Base-by-base conservation (phyloP, 805 yeast genomes). In the Candida vaughaniae region DNA sequence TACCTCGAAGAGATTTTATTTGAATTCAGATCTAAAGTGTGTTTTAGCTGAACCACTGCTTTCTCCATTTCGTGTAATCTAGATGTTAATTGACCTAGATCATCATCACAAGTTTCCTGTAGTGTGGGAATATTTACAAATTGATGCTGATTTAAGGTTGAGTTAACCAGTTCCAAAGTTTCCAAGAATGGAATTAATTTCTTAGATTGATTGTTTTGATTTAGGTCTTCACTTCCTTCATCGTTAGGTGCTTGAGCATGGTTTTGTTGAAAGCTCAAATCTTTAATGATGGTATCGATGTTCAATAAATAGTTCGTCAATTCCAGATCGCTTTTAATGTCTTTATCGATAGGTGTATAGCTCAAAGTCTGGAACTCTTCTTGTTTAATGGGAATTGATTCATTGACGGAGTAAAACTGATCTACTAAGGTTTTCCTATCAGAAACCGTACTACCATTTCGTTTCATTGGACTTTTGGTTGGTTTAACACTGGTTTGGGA, bases 371-470 rank as follows among this genome's bases (percentile, higher is more conserved):
- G 17, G 8, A 38, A 16, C 16, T 36, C 38, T 12, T 45, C 33
- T 16, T 41, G 33, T 23, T 35, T 25, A 12, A 31, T 17, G 6
- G 31, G 18, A 6, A 26, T 35, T 15, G 41, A 22, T 15, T 60
- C 65, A 18, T 42, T 25, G 2, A 34, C 36, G 11, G 46, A 23
- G 25, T 38, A 45, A 46, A 68, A 68, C 46, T 66, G 72, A 39
- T 66, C 70, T 33, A 66, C 72, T 37, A 68, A 48, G 22, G 67
- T 50, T 42, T 64, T 64, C 28, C 52, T 51, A 35, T 57, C 63
- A 3, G 19, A 8, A 20, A 7, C 23, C 6, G 6, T 20, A 9
- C 18, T 16, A 5, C 32, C 19, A 27, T 8, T 20, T 31, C 10
- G 18, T 27, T 33, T 29, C 11, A 20, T 27, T 16, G 39, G 39